Evolutionary conservation across 495 filamentous ascomycete genomes (phyloP), one percentile per base, ranked within the genome.

Genomic region (Penicillium paradoxum): DNA sequence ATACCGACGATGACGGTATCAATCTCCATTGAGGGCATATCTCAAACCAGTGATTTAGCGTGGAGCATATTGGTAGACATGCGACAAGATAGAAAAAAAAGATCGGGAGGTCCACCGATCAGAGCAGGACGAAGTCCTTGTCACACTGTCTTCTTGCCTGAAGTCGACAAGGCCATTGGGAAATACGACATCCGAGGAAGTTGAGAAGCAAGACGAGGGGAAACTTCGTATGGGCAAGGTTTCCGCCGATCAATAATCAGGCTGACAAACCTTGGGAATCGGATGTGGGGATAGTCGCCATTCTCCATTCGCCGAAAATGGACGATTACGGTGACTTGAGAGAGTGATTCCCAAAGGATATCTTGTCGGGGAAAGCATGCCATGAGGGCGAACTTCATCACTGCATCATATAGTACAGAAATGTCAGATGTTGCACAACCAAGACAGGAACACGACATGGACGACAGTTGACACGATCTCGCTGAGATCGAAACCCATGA

Each of bases 1-100:
- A 55, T 74, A 75, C 74, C 74, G 64, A 77, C 64, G 60, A 77
- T 73, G 52, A 77, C 66, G 52, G 74, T 75, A 58, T 77, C 70
- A 57, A 59, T 70, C 47, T 77, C 70, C 72, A 75, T 73, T 62
- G 59, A 62, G 59, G 66, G 58, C 47, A 46, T 58, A 57, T 60
- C 61, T 67, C 67, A 59, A 45, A 59, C 40, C 40, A 51, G 50
- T 55, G 62, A 58, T 55, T 51, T 59, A 61, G 57, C 59, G 54
- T 62, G 67, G 67, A 57, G 67, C 72, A 76, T 76, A 57, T 55
- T 68, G 57, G 42, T 53, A 39, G 56, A 52, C 54, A 67, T 65
- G 55, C 60, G 58, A 62, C 37, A 21, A 27, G 33, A 17, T 27
- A 39, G 37, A 18, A 18, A 39, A 18, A 25, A 39, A 18, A 25